phyloP scores from a whole-genome alignment of 768 basidiomycete species.

The Pulveroboletus sp. region DNA sequence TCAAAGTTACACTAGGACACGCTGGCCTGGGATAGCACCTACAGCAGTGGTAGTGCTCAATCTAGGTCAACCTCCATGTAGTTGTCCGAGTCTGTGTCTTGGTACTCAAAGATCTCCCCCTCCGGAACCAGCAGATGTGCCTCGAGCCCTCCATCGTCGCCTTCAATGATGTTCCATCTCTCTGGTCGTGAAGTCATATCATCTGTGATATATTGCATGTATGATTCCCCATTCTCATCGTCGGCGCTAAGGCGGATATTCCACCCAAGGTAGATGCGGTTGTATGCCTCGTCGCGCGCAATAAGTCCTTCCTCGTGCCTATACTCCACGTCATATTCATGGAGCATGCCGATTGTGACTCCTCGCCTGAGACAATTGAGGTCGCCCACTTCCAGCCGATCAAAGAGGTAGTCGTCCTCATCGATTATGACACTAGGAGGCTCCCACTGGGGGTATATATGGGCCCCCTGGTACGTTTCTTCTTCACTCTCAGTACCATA shows the following conservation, averaged over 20 bases:
- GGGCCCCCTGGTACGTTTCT: conserved; percentile 36
- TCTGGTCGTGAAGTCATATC: conserved; percentile 43
- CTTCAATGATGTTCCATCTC: conserved; percentile 35
- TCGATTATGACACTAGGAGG: conserved; percentile 43
- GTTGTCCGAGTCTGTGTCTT: conserved; percentile 37
- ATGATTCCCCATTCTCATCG: conserved; percentile 38
- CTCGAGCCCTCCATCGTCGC: conserved; percentile 38
- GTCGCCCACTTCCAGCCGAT: conserved; percentile 32
- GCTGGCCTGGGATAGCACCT: not conserved
- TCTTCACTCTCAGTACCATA: conserved; percentile 34
- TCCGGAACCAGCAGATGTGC: conserved; percentile 38
- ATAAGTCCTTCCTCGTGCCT: conserved; percentile 49
- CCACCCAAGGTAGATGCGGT: conserved; percentile 62
- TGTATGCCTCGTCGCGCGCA: conserved; percentile 38
- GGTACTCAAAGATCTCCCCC: conserved; percentile 32
- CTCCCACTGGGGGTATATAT: conserved; percentile 51
- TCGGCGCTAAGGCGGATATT: conserved; percentile 48
- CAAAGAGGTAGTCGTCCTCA: conserved; percentile 33
- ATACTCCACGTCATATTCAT: conserved; percentile 52
- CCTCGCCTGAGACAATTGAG: conserved; percentile 53
- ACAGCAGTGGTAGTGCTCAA: not conserved
- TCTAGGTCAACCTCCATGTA: conserved; percentile 30
- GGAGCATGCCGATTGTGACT: conserved; percentile 54
- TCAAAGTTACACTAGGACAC: not conserved
- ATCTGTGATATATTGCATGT: conserved; percentile 36